Evolutionary conservation across 2,329 filamentous ascomycete species (phyloP).

Genomic region (Claviceps sp.): DNA sequence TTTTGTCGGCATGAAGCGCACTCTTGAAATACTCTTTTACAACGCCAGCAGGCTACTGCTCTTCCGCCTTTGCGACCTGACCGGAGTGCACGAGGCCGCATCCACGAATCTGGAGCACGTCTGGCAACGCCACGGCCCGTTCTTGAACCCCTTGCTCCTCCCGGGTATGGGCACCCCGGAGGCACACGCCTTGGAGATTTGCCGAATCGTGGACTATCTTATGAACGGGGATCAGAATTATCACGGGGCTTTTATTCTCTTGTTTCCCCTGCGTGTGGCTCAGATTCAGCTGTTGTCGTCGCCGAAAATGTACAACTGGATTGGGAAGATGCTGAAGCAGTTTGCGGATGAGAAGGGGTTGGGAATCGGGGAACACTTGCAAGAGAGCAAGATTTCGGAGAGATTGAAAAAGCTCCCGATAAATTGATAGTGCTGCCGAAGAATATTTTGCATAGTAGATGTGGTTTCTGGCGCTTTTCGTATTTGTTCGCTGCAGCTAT

Average conservation of each 20-base stretch:
- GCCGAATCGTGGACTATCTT: constrained; percentile 5
- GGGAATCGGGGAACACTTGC: constrained; percentile 2
- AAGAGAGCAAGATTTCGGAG: background rate
- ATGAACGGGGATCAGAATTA: constrained; percentile 5
- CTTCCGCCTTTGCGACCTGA: constrained; percentile 1
- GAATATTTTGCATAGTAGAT: background rate
- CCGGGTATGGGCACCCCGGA: constrained; percentile 2
- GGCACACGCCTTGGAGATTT: constrained; percentile 4
- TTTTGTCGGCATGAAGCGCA: constrained; percentile 5
- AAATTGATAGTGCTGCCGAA: background rate
- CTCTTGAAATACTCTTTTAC: constrained; percentile 4
- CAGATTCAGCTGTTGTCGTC: background rate
- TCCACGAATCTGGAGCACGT: background rate
- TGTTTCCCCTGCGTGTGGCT: constrained; percentile 4
- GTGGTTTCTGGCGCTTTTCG: background rate
- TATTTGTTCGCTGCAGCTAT: background rate
- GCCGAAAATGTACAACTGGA: constrained; percentile 4
- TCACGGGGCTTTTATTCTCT: constrained; percentile 4
- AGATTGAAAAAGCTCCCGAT: background rate
- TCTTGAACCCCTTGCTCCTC: constrained; percentile 3
- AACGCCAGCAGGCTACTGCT: constrained; percentile 4
- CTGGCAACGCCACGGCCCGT: constrained; percentile 4
- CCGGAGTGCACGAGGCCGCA: constrained; percentile 1
- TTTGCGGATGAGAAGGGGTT: constrained; percentile 4
- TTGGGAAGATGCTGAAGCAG: constrained; percentile 3